phyloP scores from a whole-genome alignment of 2,329 filamentous ascomycete genomes.

The Sporothrix phasma region DNA sequence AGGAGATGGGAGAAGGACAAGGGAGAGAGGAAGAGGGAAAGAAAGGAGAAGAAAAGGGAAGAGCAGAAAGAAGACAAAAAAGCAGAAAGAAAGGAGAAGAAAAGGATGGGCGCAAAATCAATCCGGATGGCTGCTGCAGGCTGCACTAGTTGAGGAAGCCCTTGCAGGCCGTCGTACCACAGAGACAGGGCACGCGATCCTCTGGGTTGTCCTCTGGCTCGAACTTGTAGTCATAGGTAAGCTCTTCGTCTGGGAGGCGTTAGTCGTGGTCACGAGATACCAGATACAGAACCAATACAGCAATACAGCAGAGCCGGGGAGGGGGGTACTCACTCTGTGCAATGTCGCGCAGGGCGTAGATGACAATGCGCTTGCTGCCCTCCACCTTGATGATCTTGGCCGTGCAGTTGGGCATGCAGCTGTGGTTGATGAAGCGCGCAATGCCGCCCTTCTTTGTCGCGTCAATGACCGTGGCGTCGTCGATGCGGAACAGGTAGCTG shows the following conservation, averaged over 20 bases:
- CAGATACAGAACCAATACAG: too few relatives aligned
- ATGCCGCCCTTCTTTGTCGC: slow-evolving; percentile 98
- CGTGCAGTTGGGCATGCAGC: slow-evolving; percentile 95
- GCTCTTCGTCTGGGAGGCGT: slow-evolving; percentile 68
- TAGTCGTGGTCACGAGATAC: background rate
- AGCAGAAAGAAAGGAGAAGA: background rate
- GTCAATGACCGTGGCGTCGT: slow-evolving; percentile 95
- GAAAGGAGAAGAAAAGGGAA: background rate
- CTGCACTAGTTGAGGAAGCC: slow-evolving; percentile 83
- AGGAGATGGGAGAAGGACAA: background rate
- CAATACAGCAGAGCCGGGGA: background rate
- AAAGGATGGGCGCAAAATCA: background rate
- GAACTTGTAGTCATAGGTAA: slow-evolving; percentile 99
- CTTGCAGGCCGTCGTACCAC: slow-evolving; percentile 92
- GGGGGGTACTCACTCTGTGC: slow-evolving; percentile 63
- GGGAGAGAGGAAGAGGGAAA: background rate
- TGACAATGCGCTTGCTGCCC: slow-evolving; percentile 95
- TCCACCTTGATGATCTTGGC: slow-evolving; percentile 99
- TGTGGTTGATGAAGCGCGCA: slow-evolving; percentile 97
- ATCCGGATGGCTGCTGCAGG: background rate
- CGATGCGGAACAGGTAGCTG: slow-evolving; percentile 95
- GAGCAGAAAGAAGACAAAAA: background rate
- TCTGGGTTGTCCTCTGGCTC: slow-evolving; percentile 91
- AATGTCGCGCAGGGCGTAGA: slow-evolving; percentile 94
- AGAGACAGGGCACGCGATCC: slow-evolving; percentile 94